Evolutionary conservation across 148 eudicot species (phyloP), one percentile per base, ranked within the genome.

Genomic region (Agrostemma githago): DNA sequence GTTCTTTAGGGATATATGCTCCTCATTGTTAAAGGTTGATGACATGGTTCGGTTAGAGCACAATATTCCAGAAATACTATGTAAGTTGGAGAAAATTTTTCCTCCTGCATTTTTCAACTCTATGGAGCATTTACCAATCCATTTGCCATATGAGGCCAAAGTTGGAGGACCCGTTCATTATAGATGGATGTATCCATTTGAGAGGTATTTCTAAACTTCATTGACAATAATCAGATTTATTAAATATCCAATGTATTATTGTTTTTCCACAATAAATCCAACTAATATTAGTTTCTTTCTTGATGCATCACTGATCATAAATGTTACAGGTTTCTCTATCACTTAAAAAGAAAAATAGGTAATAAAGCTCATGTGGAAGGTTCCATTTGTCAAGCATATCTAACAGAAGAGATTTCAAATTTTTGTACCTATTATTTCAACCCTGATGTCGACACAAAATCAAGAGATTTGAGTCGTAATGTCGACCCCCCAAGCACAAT

Each of bases 1-100:
- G 3, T 82, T 85, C 54, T 82, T 82, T 41, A 77, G 68, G 19
- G 79, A 59, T 20, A 51, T 79, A 6, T 64, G 76, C 11, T 66
- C 81, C 2, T 66, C 37, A 15, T 56, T 62, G 8, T 58, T 80
- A n/a, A 8, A 40, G 7, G 14, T 43, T 8, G 44, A 58, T 3
- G 77, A 75, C 3, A 5, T 82, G 14, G 21, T 66, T 8, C 19
- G 40, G 8, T 77, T 61, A 70, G 79, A 48, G 12, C 20, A 21
- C 3, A 54, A 14, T 20, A 67, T 79, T 26, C 60, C 1, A 15
- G 19, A 57, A 57, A 6, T 15, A 15, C 2, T 57, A 15, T 57
- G 61, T 4, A 57, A 57, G 39, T 60, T 84, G 4, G 81, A 79
- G 70, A 71, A 37, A 14, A 68, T 78, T 14, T 81, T 81, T 20